A percentile compares a stretch with the other conserved stretches of the same genome.
Conservation (phyloP, 208 protist genomes). For the Acanthamoeba comandoni region DNA sequence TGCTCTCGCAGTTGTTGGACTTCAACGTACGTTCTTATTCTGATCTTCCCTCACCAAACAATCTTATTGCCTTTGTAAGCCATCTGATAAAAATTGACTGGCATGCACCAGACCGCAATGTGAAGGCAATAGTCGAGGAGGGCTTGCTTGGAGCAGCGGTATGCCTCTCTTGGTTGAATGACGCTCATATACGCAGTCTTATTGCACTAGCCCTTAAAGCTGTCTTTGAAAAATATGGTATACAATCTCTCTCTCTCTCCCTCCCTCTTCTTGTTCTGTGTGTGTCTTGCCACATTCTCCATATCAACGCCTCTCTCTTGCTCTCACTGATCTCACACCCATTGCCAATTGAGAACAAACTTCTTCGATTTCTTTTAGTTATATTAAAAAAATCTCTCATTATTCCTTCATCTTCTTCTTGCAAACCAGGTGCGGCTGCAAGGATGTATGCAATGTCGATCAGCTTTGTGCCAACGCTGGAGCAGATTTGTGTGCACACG, state of each 20-base stretch:
- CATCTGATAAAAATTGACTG: too few relatives aligned
- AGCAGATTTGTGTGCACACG: slow-evolving; percentile 63
- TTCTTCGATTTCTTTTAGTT: neutral
- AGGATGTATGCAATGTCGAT: slow-evolving; percentile 5
- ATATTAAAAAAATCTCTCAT: too few relatives aligned
- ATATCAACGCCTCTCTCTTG: too few relatives aligned
- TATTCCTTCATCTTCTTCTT: too few relatives aligned
- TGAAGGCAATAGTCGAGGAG: slow-evolving; percentile 67
- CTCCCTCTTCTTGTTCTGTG: too few relatives aligned
- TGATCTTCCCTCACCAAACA: too few relatives aligned
- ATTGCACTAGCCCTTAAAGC: slow-evolving; percentile 33
- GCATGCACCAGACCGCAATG: neutral
- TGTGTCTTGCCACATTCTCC: too few relatives aligned
- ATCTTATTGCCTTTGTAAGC: too few relatives aligned
- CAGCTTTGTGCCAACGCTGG: slow-evolving; percentile 18
- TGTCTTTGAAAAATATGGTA: slow-evolving; percentile 11
- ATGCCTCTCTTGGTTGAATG: slow-evolving; percentile 53
- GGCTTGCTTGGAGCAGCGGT: slow-evolving; percentile 31
- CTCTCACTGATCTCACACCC: neutral
- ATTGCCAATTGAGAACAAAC: neutral
- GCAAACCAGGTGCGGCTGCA: slow-evolving; percentile 4
- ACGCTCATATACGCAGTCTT: slow-evolving; percentile 6
- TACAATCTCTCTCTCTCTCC: neutral
- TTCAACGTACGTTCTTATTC: slow-evolving; percentile 29
- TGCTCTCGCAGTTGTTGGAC: neutral